These are phyloP conservation scores for Mycena latifolia DNA, from an alignment of 768 basidiomycete genomes.

Conservation along the genomic window DNA sequence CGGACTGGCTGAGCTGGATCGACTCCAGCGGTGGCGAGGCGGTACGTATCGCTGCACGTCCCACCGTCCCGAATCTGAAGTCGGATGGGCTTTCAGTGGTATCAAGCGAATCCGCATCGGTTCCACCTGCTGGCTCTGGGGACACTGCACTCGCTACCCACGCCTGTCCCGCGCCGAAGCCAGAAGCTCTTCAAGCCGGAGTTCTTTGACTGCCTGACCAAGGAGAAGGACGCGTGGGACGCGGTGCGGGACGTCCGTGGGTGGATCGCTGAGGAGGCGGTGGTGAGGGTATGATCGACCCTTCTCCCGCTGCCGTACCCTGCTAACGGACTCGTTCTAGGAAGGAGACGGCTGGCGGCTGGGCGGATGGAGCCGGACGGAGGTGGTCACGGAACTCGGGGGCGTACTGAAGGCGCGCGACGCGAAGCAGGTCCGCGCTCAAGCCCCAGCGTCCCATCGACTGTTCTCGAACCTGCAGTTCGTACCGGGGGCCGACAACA, in stretches of 20 bases:
- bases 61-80: too few species aligned
- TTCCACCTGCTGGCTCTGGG: constrained; percentile 89
- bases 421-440: constrained; percentile 31
- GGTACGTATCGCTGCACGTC: constrained; percentile 50
- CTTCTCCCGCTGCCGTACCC: too few species aligned
- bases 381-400: constrained; percentile 70
- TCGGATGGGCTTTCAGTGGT: constrained; percentile 57
- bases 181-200: constrained; percentile 92
- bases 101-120: constrained; percentile 82
- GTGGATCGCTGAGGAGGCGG: constrained; percentile 64
- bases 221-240: constrained; percentile 71
- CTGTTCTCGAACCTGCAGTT: constrained; percentile 69
- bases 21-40: constrained; percentile 77
- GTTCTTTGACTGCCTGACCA: constrained; percentile 77
- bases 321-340: constrained; percentile 1
- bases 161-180: constrained; percentile 80
- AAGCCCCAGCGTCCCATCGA: constrained; percentile 52
- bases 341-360: constrained; percentile 18
- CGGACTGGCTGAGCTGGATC: constrained; percentile 83
- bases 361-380: constrained; percentile 58
- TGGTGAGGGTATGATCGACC: constrained; percentile 20
- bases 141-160: constrained; percentile 87
- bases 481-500: constrained; percentile 47
- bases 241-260: constrained; percentile 66
- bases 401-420: constrained; percentile 68